Evolutionary conservation across 176 grass and related monocot species (phyloP).

Genomic region (Carex myosuroides): DNA sequence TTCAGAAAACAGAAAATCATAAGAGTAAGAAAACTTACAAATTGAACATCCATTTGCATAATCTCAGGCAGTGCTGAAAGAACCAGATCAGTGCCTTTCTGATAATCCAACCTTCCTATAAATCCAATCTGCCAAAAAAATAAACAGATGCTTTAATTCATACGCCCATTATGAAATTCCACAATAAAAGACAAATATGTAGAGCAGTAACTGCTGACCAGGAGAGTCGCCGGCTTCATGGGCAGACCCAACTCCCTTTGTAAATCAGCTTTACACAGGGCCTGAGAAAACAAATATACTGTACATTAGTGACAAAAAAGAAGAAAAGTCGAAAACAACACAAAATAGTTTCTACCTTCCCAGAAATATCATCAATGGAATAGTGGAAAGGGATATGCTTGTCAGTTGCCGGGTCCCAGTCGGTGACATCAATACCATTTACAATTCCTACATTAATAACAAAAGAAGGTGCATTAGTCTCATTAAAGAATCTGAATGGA

Average conservation of each 20-base stretch:
- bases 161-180: background rate
- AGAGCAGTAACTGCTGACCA: conserved; percentile 48
- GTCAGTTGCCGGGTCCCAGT: conserved; percentile 76
- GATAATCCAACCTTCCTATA: conserved; percentile 97
- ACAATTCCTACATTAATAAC: conserved; percentile 53
- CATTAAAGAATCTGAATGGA: background rate
- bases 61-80: conserved; percentile 54
- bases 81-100: conserved; percentile 96
- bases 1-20: background rate
- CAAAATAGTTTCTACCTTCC: conserved; percentile 44
- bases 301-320: background rate
- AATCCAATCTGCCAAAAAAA: conserved; percentile 76
- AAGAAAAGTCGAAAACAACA: background rate
- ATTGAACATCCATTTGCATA: conserved; percentile 66
- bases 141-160: conserved; percentile 7
- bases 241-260: conserved; percentile 81
- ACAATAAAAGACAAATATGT: background rate
- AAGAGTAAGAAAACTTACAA: conserved; percentile 41
- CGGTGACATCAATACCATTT: conserved; percentile 88
- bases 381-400: conserved; percentile 69
- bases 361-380: conserved; percentile 78
- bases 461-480: background rate
- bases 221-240: conserved; percentile 45
- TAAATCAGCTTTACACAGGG: conserved; percentile 78
- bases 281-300: conserved; percentile 36